Base-by-base conservation (phyloP, 371 early-diverging fungal species). In the Blyttiomyces sp. region DNA sequence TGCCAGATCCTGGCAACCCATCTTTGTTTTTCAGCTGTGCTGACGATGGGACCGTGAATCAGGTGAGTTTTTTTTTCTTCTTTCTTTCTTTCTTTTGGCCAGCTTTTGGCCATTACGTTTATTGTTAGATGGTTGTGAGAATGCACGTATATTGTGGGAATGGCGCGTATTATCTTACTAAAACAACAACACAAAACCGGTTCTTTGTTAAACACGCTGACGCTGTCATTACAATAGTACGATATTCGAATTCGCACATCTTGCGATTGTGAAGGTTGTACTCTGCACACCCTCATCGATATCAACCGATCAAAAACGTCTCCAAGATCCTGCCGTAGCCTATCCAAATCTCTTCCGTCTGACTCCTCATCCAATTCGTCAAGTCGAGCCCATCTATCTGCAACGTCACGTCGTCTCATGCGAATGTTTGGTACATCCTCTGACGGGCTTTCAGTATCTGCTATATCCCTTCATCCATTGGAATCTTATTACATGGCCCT, bases 11-110 rank as follows among this genome's bases (percentile, higher is more conserved):
- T 4, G n/a, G 32, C 11, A 60, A 56, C 26, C 57, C 65, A 21
- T 19, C 54, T 24, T 43, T 69, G 1, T 69, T 69, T 44, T 64
- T 63, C 26, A 51, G 53, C 45, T 57, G 52, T 49, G 42, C 57
- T 33, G 70, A 69, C 32, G 70, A 69, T 57, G 70, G 70, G 21
- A 64, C 64, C 4, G 64, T 69, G 16, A 69, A 69, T 30, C 65
- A 64, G 49, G 56, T 56, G 13, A 26, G 56, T 4, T 4, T 5
- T 16, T 23, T 11, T 16, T 17, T 5, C 19, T 9, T 23, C 13
- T n/a, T 23, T 39, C 21, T 39, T 54, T 11, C 11, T 46, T 11
- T n/a, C n/a, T n/a, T n/a, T n/a, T n/a, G n/a, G n/a, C n/a, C n/a
- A n/a, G n/a, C n/a, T n/a, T n/a, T n/a, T n/a, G n/a, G n/a, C n/a